phyloP scores from a whole-genome alignment of 75 land plant genomes.

The Selaginella moellendorffii region DNA sequence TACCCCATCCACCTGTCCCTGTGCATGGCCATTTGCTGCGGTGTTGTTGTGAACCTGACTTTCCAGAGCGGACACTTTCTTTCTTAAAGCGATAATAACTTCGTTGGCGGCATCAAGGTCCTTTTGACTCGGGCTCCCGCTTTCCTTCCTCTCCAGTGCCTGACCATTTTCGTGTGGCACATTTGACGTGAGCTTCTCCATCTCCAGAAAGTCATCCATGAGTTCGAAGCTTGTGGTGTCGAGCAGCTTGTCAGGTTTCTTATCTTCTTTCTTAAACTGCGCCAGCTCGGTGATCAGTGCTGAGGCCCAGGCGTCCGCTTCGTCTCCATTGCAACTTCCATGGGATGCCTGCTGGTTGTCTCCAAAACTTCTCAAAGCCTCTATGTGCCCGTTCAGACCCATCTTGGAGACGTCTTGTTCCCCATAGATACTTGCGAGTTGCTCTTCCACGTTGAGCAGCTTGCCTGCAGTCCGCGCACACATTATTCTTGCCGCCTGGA shows the following conservation, averaged over 20 bases:
- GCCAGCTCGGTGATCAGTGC: constrained; percentile 44
- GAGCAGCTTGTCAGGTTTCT: background rate
- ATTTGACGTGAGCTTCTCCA: constrained; percentile 41
- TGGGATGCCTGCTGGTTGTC: constrained; percentile 28
- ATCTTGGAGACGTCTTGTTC: background rate
- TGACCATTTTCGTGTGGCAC: background rate
- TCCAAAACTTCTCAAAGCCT: background rate
- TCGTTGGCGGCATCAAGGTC: background rate
- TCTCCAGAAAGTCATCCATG: constrained; percentile 85
- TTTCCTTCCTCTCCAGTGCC: background rate
- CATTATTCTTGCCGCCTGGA: constrained; percentile 34
- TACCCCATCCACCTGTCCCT: background rate
- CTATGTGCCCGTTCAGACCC: background rate
- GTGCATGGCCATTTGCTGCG: background rate
- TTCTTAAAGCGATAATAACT: background rate
- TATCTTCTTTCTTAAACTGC: constrained; percentile 34
- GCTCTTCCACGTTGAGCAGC: constrained; percentile 21
- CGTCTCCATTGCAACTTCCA: constrained; percentile 44
- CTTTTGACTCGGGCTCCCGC: background rate
- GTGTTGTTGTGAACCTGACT: background rate
- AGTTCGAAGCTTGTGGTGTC: constrained; percentile 16
- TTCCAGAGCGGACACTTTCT: background rate
- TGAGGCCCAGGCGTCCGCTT: constrained; percentile 9
- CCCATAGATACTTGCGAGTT: background rate
- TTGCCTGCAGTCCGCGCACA: constrained; percentile 64